phyloP scores from a whole-genome alignment of 2,329 filamentous ascomycete genomes.

The Fusarium scirpi region DNA sequence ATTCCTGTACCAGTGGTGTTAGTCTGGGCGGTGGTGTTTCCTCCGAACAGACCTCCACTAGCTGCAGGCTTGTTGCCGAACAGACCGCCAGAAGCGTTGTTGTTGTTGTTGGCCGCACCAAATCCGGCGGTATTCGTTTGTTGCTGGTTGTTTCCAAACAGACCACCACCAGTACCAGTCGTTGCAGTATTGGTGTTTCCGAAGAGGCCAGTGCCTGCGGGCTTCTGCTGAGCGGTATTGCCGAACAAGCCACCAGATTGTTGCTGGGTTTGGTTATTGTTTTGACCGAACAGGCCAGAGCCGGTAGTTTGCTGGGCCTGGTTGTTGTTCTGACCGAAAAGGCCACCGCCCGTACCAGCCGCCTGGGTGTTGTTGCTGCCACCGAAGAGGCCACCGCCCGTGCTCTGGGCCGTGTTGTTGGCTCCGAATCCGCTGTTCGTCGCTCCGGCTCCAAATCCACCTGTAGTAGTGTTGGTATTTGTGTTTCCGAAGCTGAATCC shows the following conservation, averaged over 20 bases:
- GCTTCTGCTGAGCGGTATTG: conserved; percentile 56
- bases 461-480: conserved; percentile 42
- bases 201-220: conserved; percentile 51
- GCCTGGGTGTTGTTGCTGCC: conserved; percentile 54
- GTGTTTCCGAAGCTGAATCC: conserved; percentile 60
- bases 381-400: conserved; percentile 58
- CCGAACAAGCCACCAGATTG: conserved; percentile 60
- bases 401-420: conserved; percentile 47
- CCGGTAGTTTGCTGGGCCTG: conserved; percentile 47
- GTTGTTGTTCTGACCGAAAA: conserved; percentile 57
- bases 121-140: conserved; percentile 50
- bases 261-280: conserved; percentile 50
- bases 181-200: conserved; percentile 28
- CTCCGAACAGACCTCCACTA: conserved; percentile 57
- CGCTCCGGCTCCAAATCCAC: conserved; percentile 45
- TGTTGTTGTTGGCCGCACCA: conserved; percentile 49
- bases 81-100: conserved; percentile 51
- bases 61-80: conserved; percentile 56
- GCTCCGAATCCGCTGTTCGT: conserved; percentile 47
- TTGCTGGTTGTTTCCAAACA: conserved; percentile 60
- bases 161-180: conserved; percentile 46
- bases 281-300: conserved; percentile 53
- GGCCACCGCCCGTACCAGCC: conserved; percentile 53
- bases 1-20: conserved; percentile 57
- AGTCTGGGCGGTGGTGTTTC: conserved; percentile 50